Evolutionary conservation across 1,139 yeast genomes (phyloP), one percentile per base, ranked within the genome.

Genomic region (Williopsis jadinii): DNA sequence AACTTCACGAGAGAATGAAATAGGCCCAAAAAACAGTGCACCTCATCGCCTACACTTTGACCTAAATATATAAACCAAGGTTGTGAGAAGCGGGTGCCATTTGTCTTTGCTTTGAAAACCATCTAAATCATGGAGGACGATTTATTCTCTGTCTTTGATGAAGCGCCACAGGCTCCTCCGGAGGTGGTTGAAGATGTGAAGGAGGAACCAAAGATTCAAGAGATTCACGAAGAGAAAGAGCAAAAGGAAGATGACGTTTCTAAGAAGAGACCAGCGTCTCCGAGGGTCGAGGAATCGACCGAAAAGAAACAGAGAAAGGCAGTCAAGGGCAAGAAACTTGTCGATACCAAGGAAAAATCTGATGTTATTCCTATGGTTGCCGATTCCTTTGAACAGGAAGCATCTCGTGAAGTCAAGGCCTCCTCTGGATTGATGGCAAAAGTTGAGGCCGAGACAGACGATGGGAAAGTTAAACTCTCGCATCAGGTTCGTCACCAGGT

Each of bases 401-500:
- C 97, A 0, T 82, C 90, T 2, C 71, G 95, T 58, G 95, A 86
- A 60, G 95, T 87, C 27, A 80, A 78, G 11, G 88, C 84, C 1
- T 82, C 95, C 1, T 75, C 76, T 26, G 95, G 95, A 3, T 68
- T 87, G 43, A 58, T 75, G 58, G 67, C 67, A 11, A 61, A 68
- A 31, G 56, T 67, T 26, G 58, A 65, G 3, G 34, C 29, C 8
- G 30, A 14, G n/a, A 24, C 28, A 10, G 56, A 66, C 30, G 59
- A 66, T 1, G 73, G 76, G 19, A 79, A 77, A 53, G 81, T 87
- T 46, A 80, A 82, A 59, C 70, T 90, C 48, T 79, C 80, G 48
- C 97, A 90, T 68, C 97, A 88, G 62, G 96, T 92, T 42, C 81
- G 97, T 62, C 98, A 92, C 66, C 97, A 92, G 63, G 98, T 92